phyloP scores from a whole-genome alignment of 768 basidiomycete genomes.

The Lenzites betulinus region DNA sequence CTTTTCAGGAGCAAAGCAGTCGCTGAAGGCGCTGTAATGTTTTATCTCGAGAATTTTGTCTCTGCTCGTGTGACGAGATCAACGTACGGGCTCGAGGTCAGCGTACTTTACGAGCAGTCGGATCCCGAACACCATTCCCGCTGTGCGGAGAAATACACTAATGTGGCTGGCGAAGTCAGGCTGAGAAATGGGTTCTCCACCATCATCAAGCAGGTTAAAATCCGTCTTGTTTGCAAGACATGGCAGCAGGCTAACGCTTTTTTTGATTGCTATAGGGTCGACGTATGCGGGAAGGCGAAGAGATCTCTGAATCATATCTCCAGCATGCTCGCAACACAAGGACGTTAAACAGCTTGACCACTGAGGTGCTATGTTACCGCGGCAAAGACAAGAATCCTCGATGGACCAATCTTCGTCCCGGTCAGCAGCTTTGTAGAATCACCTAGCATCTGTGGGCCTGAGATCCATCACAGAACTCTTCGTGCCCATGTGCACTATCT shows the following conservation, averaged over 20 bases:
- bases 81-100: slow-evolving; percentile 50
- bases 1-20: slow-evolving; percentile 48
- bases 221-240: not conserved
- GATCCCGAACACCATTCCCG: slow-evolving; percentile 46
- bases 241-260: not conserved
- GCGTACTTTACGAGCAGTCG: slow-evolving; percentile 35
- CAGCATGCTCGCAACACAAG: no score
- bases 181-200: slow-evolving; percentile 11
- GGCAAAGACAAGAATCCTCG: not conserved
- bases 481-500: slow-evolving; percentile 36
- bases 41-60: slow-evolving; percentile 49
- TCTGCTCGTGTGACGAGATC: slow-evolving; percentile 47
- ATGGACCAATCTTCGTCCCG: not conserved
- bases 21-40: slow-evolving; percentile 51
- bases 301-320: not conserved
- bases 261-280: not conserved
- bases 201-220: slow-evolving; percentile 17
- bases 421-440: not conserved
- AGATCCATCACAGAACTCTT: slow-evolving; percentile 30
- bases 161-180: slow-evolving; percentile 26
- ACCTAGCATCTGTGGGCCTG: not conserved
- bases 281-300: not conserved
- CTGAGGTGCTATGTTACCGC: not conserved
- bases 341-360: not conserved
- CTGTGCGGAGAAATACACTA: slow-evolving; percentile 33